Evolutionary conservation across 495 filamentous ascomycete species (phyloP), one percentile per base, ranked within the genome.

Genomic region (Beverwykella pulmonaria): DNA sequence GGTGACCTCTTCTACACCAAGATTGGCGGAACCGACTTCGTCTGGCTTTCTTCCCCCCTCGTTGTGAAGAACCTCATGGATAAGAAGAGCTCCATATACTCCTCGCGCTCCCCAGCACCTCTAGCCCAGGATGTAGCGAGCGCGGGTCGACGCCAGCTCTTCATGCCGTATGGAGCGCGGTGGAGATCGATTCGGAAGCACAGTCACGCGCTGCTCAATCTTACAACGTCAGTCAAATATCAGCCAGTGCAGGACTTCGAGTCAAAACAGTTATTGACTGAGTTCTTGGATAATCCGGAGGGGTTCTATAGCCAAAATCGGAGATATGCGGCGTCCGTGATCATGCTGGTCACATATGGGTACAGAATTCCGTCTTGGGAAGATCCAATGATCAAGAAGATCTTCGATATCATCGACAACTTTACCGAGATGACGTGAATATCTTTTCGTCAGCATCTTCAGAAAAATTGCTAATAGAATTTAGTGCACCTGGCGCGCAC

Each of bases 221-320:
- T 67, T 15, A 67, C 59, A 30, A 67, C 67, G 8, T 36, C 64
- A 4, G 56, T 68, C 26, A 68, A 63, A 53, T 73, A 75, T 48
- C 58, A 73, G 53, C 62, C 71, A 14, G 72, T 73, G 23, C 74
- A 76, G 54, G 74, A 75, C 39, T 73, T 71, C 41, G 75, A 77
- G 53, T 70, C 72, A 36, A 75, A 70, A 39, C 70, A 72, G 23
- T n/a, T 77, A 53, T 57, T 75, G 48, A 34, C 46, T 5, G 70
- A 76, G 29, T 68, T 77, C 30, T 49, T 75, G 27, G 52, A 73
- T 19, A 53, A 52, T 47, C 65, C 71, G 15, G 58, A 69, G 22
- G 61, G 69, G 19, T 76, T 76, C 59, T 69, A 73, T 27, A 36
- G 22, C 6, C 49, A 64, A 46, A 69, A 71, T 53, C 47, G 75